Evolutionary conservation across 768 basidiomycete species (phyloP).

Genomic region (Hortiboletus flavorubellus): DNA sequence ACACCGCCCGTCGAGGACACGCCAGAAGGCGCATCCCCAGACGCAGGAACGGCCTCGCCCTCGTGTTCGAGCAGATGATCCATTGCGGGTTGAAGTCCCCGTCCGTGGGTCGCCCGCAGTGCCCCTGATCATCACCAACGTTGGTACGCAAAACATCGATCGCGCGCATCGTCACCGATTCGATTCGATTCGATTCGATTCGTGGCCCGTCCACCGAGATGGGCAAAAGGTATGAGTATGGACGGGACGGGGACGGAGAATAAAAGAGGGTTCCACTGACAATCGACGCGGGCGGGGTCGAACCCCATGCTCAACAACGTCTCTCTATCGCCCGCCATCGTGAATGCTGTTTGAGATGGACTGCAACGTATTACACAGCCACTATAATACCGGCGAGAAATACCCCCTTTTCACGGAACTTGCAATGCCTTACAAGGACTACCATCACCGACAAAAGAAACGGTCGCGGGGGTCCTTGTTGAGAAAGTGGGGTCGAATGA

Average conservation of each 20-base stretch:
- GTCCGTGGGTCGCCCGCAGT: conserved; percentile 73
- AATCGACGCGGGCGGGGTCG: conserved; percentile 77
- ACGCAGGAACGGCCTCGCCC: conserved; percentile 68
- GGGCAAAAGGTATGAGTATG: too few species aligned
- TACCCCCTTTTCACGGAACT: too few species aligned
- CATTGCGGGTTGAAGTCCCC: conserved; percentile 89
- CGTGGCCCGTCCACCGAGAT: too few species aligned
- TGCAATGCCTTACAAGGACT: too few species aligned
- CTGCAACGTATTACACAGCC: too few species aligned
- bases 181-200: too few species aligned
- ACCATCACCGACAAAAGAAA: too few species aligned
- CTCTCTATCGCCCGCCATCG: conserved; percentile 61
- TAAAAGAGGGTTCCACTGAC: conserved; percentile 44
- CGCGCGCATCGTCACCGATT: too few species aligned
- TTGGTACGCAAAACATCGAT: neutral
- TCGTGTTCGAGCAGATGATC: conserved; percentile 85
- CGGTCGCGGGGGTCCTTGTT: too few species aligned
- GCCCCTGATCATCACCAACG: conserved; percentile 59
- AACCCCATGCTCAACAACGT: conserved; percentile 86
- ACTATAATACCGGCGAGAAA: too few species aligned
- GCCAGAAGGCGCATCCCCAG: conserved; percentile 29
- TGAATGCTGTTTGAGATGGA: neutral
- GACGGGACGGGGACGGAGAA: neutral
- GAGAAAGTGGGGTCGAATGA: too few species aligned
- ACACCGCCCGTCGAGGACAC: too few species aligned